A percentile compares a stretch with the other conserved stretches of the same genome.
phyloP scores from a whole-genome alignment of 164 flowering plant genomes.

The Saururus chinensis region DNA sequence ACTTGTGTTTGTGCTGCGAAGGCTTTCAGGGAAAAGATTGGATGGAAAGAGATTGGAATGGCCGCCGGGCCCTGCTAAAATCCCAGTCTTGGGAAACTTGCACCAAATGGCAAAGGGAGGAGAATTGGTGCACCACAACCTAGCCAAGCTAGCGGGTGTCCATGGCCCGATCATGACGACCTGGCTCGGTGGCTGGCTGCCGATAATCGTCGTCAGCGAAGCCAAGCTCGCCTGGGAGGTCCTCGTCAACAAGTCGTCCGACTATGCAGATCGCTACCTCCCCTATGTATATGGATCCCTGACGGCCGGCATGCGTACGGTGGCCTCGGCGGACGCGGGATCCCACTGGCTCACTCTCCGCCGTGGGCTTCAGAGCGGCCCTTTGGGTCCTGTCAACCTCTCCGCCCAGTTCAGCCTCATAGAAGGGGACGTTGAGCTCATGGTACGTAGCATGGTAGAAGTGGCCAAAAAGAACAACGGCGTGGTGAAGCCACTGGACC shows the following conservation, averaged over 20 bases:
- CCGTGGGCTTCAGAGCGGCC: constrained; percentile 6
- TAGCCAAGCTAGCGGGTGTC: background rate
- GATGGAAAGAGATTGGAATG: background rate
- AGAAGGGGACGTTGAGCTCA: constrained; percentile 1
- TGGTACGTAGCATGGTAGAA: constrained; percentile 1
- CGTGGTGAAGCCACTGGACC: no score
- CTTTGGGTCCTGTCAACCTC: no score
- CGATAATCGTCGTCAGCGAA: constrained; percentile 9
- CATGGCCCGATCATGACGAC: background rate
- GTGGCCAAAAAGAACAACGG: constrained; percentile 8
- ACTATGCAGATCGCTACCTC: background rate
- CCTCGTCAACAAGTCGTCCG: constrained; percentile 2
- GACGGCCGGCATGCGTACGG: constrained; percentile 6
- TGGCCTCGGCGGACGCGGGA: constrained; percentile 4
- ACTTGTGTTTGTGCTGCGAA: no score
- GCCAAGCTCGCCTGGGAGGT: constrained; percentile 8
- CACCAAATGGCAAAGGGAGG: constrained; percentile 1
- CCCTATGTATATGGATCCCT: background rate
- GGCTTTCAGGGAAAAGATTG: no score
- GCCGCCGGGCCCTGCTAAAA: background rate
- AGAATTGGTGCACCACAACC: background rate
- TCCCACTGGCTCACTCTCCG: constrained; percentile 8
- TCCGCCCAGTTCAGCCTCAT: constrained; percentile 6
- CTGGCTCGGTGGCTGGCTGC: background rate
- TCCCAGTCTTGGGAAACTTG: constrained; percentile 1